phyloP scores from a whole-genome alignment of 2,329 filamentous ascomycete species.

The Ophiostoma novo-ulmi region DNA sequence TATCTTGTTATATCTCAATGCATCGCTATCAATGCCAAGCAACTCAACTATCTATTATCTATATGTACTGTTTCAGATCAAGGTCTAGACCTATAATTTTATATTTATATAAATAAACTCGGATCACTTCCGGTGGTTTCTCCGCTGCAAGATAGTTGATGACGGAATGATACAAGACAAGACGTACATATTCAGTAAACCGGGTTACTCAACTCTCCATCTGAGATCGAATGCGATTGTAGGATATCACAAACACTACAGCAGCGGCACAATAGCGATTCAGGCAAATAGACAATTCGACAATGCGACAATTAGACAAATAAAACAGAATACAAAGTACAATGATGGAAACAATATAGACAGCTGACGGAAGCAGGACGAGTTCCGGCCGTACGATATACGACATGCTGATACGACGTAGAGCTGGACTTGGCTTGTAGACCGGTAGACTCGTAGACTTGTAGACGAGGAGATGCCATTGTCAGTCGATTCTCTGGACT shows the following conservation, averaged over 20 bases:
- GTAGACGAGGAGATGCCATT: background rate
- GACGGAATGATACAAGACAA: slow-evolving; percentile 9
- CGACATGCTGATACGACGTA: background rate
- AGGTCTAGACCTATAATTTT: background rate
- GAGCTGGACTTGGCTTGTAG: background rate
- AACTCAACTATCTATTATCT: background rate
- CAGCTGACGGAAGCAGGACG: slow-evolving; percentile 13
- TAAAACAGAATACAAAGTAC: too few relatives aligned
- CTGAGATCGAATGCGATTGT: background rate
- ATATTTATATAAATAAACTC: background rate
- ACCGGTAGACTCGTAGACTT: background rate
- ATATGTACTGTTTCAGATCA: background rate
- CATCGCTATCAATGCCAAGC: background rate
- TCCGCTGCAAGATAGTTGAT: background rate
- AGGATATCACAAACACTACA: slow-evolving; percentile 10
- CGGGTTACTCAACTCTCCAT: background rate
- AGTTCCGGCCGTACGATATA: slow-evolving; percentile 13
- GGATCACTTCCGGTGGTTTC: background rate
- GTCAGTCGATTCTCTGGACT: background rate
- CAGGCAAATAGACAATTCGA: too few relatives aligned
- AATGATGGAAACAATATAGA: background rate
- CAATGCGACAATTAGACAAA: too few relatives aligned
- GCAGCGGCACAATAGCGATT: background rate
- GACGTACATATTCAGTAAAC: background rate
- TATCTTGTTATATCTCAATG: background rate